Base-by-base conservation (phyloP, 164 flowering plant species). In the Vitis cinerea region DNA sequence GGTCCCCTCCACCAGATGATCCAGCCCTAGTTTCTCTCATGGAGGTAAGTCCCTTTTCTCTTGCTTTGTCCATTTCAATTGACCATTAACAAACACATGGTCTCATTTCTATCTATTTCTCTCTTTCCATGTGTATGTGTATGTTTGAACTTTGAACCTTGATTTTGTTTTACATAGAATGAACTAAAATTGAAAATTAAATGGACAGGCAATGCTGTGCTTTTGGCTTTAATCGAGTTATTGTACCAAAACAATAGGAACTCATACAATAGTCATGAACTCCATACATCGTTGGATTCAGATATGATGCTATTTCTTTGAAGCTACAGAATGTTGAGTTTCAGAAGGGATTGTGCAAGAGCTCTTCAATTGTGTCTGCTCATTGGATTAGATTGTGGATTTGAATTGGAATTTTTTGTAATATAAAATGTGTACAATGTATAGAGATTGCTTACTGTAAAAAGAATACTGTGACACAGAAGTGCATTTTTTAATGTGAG, bases 201-300 rank as follows among this genome's bases (percentile, higher is more conserved):
- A 13, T 64, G 30, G 51, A 76, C 94, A 91, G 97, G 91, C 82
- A 73, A 88, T 87, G 91, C 81, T 88, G 3, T 75, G 79, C 78
- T 89, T 84, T 76, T 88, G 88, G 86, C 69, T 86, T 8, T 86
- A 74, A 83, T 68, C 67, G n/a, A 44, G 66, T 72, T 51, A 49
- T 29, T 51, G 12, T 9, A 30, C 11, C 51, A 17, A 48, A 49
- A 15, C 56, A 59, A 30, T 15, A 31, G 11, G 5, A 15, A n/a
- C 29, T 54, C 59, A 29, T 56, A 65, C 10, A 10, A 59, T 23
- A 29, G 14, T 12, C 2, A 1, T 1, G 63, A 47, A 51, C 29
- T 50, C 8, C 50, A 51, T 16, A 27, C 52, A 23, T 48, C 55
- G 15, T 53, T 10, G 49, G 47, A 53, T 61, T 10, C 4, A 13